Conservation (phyloP, 2,329 filamentous ascomycete species). For the Colletotrichum tabaci region DNA sequence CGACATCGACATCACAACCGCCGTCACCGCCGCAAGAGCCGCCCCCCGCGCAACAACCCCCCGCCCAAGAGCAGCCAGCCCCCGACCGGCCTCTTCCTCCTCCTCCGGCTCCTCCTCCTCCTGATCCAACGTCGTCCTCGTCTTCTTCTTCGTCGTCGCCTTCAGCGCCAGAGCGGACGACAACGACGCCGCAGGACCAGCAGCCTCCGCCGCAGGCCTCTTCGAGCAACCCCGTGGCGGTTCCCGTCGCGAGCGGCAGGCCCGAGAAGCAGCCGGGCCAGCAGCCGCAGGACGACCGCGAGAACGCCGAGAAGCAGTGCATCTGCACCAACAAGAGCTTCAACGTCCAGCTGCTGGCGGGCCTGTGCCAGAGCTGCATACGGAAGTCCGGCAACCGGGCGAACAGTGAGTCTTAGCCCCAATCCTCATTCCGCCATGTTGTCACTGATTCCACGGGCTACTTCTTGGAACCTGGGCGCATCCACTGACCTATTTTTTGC, state of each 20-base stretch:
- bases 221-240: conserved; percentile 6
- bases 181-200: background rate
- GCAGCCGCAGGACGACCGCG: conserved; percentile 34
- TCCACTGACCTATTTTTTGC: background rate
- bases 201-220: conserved; percentile 8
- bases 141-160: background rate
- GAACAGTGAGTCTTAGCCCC: conserved; percentile 49
- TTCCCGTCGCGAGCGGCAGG: conserved; percentile 43
- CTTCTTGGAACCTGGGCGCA: too few species aligned
- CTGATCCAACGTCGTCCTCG: background rate
- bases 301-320: conserved; percentile 53
- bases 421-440: background rate
- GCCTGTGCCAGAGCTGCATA: conserved; percentile 57
- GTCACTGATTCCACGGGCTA: background rate
- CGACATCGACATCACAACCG: background rate
- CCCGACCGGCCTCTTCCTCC: background rate
- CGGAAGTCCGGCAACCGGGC: conserved; percentile 48
- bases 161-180: background rate
- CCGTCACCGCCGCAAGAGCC: background rate
- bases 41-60: conserved; percentile 2
- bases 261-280: conserved; percentile 35
- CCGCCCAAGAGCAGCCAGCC: background rate
- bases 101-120: background rate
- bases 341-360: conserved; percentile 55
- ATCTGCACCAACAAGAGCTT: conserved; percentile 58